Percentiles rank a stretch among this genome's conserved stretches.
phyloP scores from a whole-genome alignment of 2,329 filamentous ascomycete genomes.

The Trichoderma atroviride region DNA sequence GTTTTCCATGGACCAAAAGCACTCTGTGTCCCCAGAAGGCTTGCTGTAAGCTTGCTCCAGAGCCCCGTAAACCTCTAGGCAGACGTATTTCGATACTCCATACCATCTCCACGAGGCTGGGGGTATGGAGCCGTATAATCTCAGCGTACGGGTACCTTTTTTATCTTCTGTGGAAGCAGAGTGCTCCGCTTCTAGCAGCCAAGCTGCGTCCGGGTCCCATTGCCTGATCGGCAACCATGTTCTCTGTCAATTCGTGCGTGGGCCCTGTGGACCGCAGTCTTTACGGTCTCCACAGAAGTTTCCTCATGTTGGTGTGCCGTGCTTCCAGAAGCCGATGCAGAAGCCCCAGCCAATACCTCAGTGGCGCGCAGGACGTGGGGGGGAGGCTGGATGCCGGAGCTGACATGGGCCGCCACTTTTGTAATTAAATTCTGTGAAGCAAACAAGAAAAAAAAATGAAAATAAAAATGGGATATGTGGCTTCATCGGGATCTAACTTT shows the following conservation, averaged over 20 bases:
- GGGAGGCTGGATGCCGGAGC: slow-evolving; percentile 7
- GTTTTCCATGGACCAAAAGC: neutral
- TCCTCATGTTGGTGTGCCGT: slow-evolving; percentile 25
- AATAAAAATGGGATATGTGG: neutral
- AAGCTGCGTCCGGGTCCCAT: slow-evolving; percentile 15
- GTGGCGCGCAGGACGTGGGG: slow-evolving; percentile 16
- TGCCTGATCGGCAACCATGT: slow-evolving; percentile 21
- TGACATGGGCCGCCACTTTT: slow-evolving; percentile 21
- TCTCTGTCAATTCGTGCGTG: slow-evolving; percentile 2
- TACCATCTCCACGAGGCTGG: slow-evolving; percentile 23
- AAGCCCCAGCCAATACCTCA: slow-evolving; percentile 13
- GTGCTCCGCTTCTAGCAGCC: slow-evolving; percentile 22
- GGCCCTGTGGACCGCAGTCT: neutral
- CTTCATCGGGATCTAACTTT: neutral
- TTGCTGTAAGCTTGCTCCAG: slow-evolving; percentile 18
- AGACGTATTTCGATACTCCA: slow-evolving; percentile 25
- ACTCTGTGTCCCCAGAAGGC: slow-evolving; percentile 21
- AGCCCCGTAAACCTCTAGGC: slow-evolving; percentile 25
- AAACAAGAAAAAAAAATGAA: neutral
- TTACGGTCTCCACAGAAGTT: neutral
- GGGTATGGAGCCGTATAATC: slow-evolving; percentile 5
- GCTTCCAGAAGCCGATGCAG: slow-evolving; percentile 29
- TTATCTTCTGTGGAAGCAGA: neutral
- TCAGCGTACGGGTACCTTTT: slow-evolving; percentile 5
- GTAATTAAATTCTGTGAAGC: slow-evolving; percentile 26